Evolutionary conservation across 1,284 basidiomycete genomes (phyloP), one percentile per base, ranked within the genome.

Genomic region (Cryptococcus sp.): DNA sequence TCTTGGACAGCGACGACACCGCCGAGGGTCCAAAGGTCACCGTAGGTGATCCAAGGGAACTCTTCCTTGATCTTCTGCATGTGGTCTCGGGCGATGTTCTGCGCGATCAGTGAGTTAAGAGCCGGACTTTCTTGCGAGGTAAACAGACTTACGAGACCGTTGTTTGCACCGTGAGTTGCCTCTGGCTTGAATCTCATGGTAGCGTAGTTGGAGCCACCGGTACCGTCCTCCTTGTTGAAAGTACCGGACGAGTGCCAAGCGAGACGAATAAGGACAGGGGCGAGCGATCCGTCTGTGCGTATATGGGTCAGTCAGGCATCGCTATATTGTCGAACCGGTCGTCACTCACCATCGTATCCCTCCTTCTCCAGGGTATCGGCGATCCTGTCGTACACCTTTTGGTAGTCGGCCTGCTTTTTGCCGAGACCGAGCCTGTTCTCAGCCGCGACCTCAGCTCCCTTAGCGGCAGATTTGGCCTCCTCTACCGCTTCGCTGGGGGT

Each of bases 161-260:
- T 86, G 81, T 98, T 98, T 56, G 93, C 94, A 47, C 84, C 87
- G 77, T 97, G 93, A 41, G 84, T 78, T 13, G 91, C 78, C 77
- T 96, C 93, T 40, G 89, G 87, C 68, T 87, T 85, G 80, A 94
- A 96, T 61, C 92, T 89, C 93, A 96, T 95, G 35, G 93, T 94
- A 15, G 93, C 93, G 68, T 91, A 92, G 84, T 95, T 94, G 82
- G 79, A 81, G 75, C 94, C 94, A 65, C 95, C 94, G 19, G 91
- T 89, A 67, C 87, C 86, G 66, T 86, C 82, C 2, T 88, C 84
- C 83, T 93, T 92, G 81, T 94, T 89, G 73, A 89, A 94, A 1
- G 94, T 97, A 51, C 94, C 94, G 49, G 90, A 89, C 13, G 87
- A 77, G 78, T 94, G 92, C 61, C 53, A 97, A 27, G 93, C 94